Percentiles rank a stretch among this genome's conserved stretches.
These are phyloP conservation scores for Arbutus unedo DNA, from an alignment of 148 eudicot genomes.

Conservation along the genomic window DNA sequence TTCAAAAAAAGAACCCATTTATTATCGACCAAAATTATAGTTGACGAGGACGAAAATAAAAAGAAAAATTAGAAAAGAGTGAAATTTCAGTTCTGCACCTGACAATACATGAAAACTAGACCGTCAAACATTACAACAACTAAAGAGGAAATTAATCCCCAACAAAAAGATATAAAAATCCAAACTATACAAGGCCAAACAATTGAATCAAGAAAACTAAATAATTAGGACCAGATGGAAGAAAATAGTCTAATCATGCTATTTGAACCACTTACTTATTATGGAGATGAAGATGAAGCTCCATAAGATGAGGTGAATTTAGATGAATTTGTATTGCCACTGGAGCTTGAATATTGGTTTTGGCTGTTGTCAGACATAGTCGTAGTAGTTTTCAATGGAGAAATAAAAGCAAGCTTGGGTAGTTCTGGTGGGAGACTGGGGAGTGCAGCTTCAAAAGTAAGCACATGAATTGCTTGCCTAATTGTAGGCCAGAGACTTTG, in stretches of 20 bases:
- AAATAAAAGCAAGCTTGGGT: conserved; percentile 7
- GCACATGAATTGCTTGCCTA: conserved; percentile 20
- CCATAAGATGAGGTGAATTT: not conserved
- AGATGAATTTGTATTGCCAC: not conserved
- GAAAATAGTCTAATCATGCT: too few species aligned
- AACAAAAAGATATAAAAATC: not conserved
- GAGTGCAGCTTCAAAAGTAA: conserved; percentile 24
- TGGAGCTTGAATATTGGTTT: not conserved
- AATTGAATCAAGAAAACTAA: not conserved
- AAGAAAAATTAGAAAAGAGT: too few species aligned
- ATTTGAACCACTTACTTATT: not conserved
- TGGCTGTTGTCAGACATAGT: not conserved
- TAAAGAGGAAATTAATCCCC: not conserved
- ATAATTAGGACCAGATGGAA: not conserved
- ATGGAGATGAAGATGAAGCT: not conserved
- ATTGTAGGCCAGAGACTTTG: conserved; percentile 22
- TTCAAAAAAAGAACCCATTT: too few species aligned
- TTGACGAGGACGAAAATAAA: too few species aligned
- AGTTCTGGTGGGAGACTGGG: conserved; percentile 19
- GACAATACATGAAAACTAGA: too few species aligned
- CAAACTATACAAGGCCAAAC: not conserved
- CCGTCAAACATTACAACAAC: not conserved
- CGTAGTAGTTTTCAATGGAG: not conserved
- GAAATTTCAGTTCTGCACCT: too few species aligned
- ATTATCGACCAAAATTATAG: too few species aligned